Evolutionary conservation across 192 early-diverging fungal genomes (phyloP), one percentile per base, ranked within the genome.

Genomic region (Coemansia sp.): DNA sequence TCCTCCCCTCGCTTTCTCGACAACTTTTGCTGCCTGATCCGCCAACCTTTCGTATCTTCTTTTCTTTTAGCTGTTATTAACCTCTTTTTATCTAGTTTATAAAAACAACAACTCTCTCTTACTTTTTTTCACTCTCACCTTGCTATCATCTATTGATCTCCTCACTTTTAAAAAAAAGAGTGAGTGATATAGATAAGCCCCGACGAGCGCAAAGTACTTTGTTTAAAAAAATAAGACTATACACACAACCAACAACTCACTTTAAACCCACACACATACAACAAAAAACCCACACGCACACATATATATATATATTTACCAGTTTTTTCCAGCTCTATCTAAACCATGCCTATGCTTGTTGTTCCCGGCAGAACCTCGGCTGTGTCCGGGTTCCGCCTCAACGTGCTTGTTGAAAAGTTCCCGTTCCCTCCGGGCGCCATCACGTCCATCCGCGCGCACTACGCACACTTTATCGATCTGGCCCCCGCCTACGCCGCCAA

Each of bases 361-460:
- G 79, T 96, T n/a, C 87, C 91, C 41, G 92, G 90, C 37, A 79
- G 87, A 33, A 75, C 43, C 18, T 78, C 83, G 22, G 86, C 91
- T 20, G 73, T 92, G 20, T 93, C 94, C 0, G 74, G 71, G 13
- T 93, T 92, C 68, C 83, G 87, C 59, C 77, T 73, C 19, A 64
- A 77, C 5, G 65, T 66, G 49, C 70, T 92, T 33, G 45, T 85
- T 15, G 76, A 76, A 39, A 72, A 77, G 44, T 50, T 93, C 15
- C 82, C 86, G 56, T 65, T 75, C 22, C 59, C 65, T 14, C 50
- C 73, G 14, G 81, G 85, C 19, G 54, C 62, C 2, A 59, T 87
- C 32, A 49, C 56, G 29, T 60, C 48, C 25, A 72, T 96, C 13
- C 38, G 64, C 14, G 80, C 87, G 9, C 83, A 86, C 72, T 81